Evolutionary conservation across 805 yeast genomes (phyloP).

Genomic region (Metschnikowia corniflorae): DNA sequence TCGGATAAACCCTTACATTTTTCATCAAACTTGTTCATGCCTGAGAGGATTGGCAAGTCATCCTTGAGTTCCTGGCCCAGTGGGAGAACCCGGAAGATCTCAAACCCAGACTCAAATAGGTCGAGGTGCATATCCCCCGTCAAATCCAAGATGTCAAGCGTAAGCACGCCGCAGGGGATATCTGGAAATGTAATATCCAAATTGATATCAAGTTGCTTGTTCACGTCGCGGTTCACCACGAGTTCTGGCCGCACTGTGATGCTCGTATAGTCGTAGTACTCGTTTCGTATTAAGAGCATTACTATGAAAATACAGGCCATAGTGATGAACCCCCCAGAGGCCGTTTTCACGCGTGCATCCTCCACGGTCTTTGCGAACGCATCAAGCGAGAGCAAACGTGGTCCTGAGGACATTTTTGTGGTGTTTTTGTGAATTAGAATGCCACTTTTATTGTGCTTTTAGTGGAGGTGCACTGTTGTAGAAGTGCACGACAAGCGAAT

Average conservation of each 20-base stretch:
- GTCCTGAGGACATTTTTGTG: constrained; percentile 26
- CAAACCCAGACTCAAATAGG: constrained; percentile 65
- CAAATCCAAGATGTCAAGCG: constrained; percentile 84
- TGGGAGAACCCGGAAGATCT: constrained; percentile 58
- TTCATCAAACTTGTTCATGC: constrained; percentile 23
- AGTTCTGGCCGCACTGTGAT: constrained; percentile 75
- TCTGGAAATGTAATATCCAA: constrained; percentile 80
- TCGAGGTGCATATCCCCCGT: constrained; percentile 82
- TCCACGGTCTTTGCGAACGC: constrained; percentile 94
- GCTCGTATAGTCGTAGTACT: constrained; percentile 69
- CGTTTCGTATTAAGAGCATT: constrained; percentile 60
- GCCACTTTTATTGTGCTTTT: not conserved
- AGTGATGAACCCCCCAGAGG: constrained; percentile 88
- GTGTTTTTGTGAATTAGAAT: too few species aligned
- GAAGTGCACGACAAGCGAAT: too few species aligned
- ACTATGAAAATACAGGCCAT: constrained; percentile 62
- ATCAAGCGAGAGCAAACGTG: constrained; percentile 60
- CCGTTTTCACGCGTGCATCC: constrained; percentile 84
- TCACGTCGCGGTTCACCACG: constrained; percentile 81
- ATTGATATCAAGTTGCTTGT: constrained; percentile 70
- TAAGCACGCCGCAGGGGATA: constrained; percentile 78
- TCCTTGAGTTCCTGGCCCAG: constrained; percentile 45
- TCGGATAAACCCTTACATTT: constrained; percentile 31
- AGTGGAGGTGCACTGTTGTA: too few species aligned
- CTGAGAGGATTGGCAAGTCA: constrained; percentile 22